Conservation (phyloP, 257 asterid genomes). For the Scutellaria minor region DNA sequence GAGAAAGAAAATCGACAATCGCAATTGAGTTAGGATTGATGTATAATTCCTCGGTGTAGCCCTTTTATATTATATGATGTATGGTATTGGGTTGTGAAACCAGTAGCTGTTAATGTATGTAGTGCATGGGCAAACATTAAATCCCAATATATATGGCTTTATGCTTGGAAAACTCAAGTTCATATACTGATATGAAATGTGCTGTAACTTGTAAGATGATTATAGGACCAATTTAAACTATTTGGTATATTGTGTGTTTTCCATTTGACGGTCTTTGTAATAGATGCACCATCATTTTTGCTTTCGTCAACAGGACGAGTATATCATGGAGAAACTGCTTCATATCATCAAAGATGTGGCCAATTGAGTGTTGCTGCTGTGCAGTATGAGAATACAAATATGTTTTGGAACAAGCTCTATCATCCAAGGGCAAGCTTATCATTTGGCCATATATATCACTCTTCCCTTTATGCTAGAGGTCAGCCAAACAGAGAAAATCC, state of each 20-base stretch:
- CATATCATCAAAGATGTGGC: constrained; percentile 50
- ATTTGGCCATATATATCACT: constrained; percentile 36
- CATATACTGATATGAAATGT: neutral
- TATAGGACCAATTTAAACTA: constrained; percentile 1
- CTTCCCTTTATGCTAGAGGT: constrained; percentile 40
- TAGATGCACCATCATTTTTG: constrained; percentile 31
- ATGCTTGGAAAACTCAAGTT: neutral
- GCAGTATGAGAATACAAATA: constrained; percentile 36
- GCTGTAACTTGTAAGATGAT: neutral
- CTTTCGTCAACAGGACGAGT: constrained; percentile 45
- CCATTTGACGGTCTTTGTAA: constrained; percentile 19
- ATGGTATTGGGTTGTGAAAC: neutral
- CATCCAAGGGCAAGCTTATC: constrained; percentile 50
- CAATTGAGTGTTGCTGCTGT: constrained; percentile 39
- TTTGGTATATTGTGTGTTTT: neutral
- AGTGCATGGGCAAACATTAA: neutral
- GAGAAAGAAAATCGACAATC: neutral
- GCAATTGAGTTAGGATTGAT: neutral
- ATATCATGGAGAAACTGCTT: constrained; percentile 45
- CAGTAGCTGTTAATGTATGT: neutral
- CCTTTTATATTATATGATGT: neutral
- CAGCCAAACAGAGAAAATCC: constrained; percentile 40
- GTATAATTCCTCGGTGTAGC: neutral
- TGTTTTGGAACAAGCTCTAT: constrained; percentile 44
- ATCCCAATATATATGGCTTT: neutral